Evolutionary conservation across 169 alveolate genomes (phyloP), one percentile per base, ranked within the genome.

Genomic region (Gregarina niphandrodes): DNA sequence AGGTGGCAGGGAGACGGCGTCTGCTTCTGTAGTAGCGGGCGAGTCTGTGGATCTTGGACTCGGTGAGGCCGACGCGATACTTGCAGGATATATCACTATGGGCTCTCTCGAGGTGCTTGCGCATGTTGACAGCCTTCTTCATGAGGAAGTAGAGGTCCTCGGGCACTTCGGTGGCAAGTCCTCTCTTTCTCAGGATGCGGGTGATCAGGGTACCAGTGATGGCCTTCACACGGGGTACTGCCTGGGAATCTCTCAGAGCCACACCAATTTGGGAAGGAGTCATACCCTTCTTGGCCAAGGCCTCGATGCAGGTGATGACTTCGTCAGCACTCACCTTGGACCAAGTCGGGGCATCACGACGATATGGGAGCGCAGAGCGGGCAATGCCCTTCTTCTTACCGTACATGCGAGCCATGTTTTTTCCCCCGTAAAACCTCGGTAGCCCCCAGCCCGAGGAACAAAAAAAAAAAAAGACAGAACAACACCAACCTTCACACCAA

Each of bases 201-300:
- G 86, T 68, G 53, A 91, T 83, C 77, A 86, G 84, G 65, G 69
- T 73, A 46, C 95, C 95, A 17, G 97, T 87, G 50, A 91, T 73
- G 50, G 80, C 67, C 56, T 75, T 80, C 7, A 86, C 95, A 71
- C 78, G 84, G 20, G 98, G 98, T 39, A 91, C 67, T 19, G 96
- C 97, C 70, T 70, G 71, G 64, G 84, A 72, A 70, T 91, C 98
- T 55, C 98, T 81, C 45, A 91, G 80, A 37, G 84, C 66, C 31
- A 89, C 96, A 60, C 98, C 98, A 50, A 91, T 87, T 75, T 87
- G 80, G 65, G 93, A 78, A 32, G 97, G 96, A 32, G 94, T 79
- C 47, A 77, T 73, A 36, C 98, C 98, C 70, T 91, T 91, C 77
- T 84, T 85, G 46, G 98, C 97, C 37, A 91, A 73, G 61, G 80